A percentile compares a stretch with the other conserved stretches of the same genome.
phyloP scores from a whole-genome alignment of 441 rosid genomes.

The Eutrema salsugineum region DNA sequence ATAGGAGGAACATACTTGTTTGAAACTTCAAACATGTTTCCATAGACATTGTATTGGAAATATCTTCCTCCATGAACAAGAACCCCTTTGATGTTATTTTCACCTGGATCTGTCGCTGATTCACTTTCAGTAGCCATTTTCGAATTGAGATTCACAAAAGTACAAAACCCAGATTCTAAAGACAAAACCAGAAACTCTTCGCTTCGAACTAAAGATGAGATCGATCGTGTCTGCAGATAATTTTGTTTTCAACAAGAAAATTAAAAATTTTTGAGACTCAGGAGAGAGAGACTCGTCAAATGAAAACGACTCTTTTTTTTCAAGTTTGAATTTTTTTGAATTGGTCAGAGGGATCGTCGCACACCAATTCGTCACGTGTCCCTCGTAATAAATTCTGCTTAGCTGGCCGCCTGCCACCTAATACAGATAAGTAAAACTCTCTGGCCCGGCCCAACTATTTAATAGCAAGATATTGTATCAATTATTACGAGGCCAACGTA shows the following conservation, averaged over 20 bases:
- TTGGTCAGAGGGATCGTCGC: background rate
- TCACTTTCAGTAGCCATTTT: constrained; percentile 46
- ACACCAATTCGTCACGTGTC: background rate
- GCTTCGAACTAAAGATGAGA: background rate
- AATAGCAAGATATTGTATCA: background rate
- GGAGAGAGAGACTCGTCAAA: constrained; percentile 4
- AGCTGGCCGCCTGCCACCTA: background rate
- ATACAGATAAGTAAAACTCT: background rate
- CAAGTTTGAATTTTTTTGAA: constrained; percentile 17
- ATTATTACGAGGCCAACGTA: background rate
- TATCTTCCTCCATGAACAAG: constrained; percentile 85
- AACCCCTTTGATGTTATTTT: constrained; percentile 58
- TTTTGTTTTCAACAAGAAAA: background rate
- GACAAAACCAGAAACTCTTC: background rate
- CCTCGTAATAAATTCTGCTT: background rate
- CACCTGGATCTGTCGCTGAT: constrained; percentile 37
- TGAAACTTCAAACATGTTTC: constrained; percentile 84
- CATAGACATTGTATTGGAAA: constrained; percentile 74
- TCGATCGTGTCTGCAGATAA: background rate
- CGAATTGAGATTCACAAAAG: background rate
- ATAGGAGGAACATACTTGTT: constrained; percentile 85
- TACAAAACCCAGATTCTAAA: background rate
- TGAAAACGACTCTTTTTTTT: constrained; percentile 22
- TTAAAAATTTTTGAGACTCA: no score
- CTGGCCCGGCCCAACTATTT: background rate